Evolutionary conservation across 345 rosid species (phyloP), one percentile per base, ranked within the genome.

Genomic region (Euphorbia lathyris): DNA sequence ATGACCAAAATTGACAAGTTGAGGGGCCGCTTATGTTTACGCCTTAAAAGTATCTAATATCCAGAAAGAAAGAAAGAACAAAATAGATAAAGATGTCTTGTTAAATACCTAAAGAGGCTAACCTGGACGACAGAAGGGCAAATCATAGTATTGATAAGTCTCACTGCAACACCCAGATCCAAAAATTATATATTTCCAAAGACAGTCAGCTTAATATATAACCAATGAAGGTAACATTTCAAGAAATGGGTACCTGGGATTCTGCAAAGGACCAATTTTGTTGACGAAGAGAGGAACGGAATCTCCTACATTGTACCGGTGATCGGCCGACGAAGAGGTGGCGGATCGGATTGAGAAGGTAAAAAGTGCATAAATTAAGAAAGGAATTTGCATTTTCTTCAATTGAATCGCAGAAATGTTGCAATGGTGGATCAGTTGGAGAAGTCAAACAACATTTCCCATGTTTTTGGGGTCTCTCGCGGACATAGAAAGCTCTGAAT

Each of bases 51-150:
- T n/a, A n/a, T n/a, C n/a, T n/a, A n/a, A n/a, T n/a, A n/a, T n/a
- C n/a, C n/a, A n/a, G n/a, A n/a, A n/a, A n/a, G n/a, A n/a, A n/a
- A n/a, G n/a, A n/a, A n/a, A n/a, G n/a, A n/a, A n/a, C n/a, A n/a
- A n/a, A n/a, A n/a, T n/a, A n/a, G 25, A 8, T 29, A 34, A 10
- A 19, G 20, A 9, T 42, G 22, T 9, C 5, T 9, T 19, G 16
- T n/a, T 2, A 8, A 58, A 51, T 20, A 69, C 64, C 68, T 65
- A 77, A 63, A 26, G 81, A 72, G 22, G 19, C 96, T 84, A 81
- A 93, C 97, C 97, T 91, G 91, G 89, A 55, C 50, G 77, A 82
- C 96, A 94, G 64, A 89, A 89, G 5, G 96, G 97, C 72, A 94
- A 79, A 63, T 85, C 91, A 63, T 89, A 88, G 77, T 83, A 94